Evolutionary conservation across 176 grass and related monocot genomes (phyloP).

Genomic region (Avena eriantha): DNA sequence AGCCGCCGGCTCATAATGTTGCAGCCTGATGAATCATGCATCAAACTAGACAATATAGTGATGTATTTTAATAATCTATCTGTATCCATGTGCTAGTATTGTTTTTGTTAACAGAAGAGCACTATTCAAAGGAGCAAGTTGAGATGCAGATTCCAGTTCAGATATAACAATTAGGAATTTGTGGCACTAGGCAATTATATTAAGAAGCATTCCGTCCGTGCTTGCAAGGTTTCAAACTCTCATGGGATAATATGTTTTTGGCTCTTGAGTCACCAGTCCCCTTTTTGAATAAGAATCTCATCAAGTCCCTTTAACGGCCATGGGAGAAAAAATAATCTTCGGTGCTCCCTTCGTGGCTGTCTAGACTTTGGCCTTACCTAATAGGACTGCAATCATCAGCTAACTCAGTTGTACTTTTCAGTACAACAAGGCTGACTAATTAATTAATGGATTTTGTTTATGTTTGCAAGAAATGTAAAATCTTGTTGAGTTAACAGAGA

Average conservation of each 20-base stretch:
- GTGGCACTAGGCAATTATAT: not conserved
- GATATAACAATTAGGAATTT: not conserved
- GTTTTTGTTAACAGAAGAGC: not conserved
- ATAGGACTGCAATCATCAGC: not conserved
- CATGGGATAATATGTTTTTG: not conserved
- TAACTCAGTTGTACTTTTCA: not conserved
- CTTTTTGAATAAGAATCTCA: not conserved
- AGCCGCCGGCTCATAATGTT: slow-evolving; percentile 22
- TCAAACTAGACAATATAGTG: not conserved
- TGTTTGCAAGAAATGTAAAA: slow-evolving; percentile 2
- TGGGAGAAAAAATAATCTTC: not conserved
- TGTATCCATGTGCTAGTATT: no score
- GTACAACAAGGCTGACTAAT: not conserved
- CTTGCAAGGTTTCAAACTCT: not conserved
- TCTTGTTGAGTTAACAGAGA: slow-evolving; percentile 15
- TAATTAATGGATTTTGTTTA: not conserved
- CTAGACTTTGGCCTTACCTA: not conserved
- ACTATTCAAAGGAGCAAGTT: slow-evolving; percentile 20
- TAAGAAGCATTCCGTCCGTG: not conserved
- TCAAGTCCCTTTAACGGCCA: not conserved
- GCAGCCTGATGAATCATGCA: slow-evolving; percentile 7
- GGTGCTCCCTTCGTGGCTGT: not conserved
- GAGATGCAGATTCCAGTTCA: not conserved
- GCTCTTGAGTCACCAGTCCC: not conserved
- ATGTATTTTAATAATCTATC: no score